A percentile compares a stretch with the other conserved stretches of the same genome.
These are phyloP conservation scores for Articulospora tetracladia DNA, from an alignment of 495 filamentous ascomycete genomes.

Conservation along the genomic window DNA sequence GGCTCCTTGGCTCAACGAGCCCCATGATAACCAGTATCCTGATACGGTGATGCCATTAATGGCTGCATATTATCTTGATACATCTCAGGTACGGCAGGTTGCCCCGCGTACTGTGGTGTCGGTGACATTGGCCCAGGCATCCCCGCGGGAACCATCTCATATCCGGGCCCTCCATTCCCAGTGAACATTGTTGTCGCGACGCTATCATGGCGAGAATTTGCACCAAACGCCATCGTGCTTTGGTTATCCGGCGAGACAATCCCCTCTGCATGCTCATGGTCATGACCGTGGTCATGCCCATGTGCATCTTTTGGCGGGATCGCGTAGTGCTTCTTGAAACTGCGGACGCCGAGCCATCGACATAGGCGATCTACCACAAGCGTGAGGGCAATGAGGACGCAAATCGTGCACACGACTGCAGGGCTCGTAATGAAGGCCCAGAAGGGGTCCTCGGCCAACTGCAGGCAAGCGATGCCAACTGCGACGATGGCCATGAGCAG, in stretches of 20 bases:
- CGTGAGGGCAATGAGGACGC: neutral
- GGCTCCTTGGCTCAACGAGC: too few relatives aligned
- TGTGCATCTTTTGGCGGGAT: constrained; percentile 21
- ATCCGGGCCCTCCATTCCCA: neutral
- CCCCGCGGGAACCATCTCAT: neutral
- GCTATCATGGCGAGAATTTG: neutral
- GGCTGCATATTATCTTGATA: neutral
- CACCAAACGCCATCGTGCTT: neutral
- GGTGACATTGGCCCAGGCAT: neutral
- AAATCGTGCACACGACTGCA: neutral
- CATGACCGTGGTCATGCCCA: constrained; percentile 20
- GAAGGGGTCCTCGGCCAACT: neutral
- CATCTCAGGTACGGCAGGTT: neutral
- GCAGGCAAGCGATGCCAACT: neutral
- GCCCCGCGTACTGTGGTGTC: neutral
- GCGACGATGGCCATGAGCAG: neutral
- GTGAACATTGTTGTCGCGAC: neutral
- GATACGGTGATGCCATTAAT: too few relatives aligned
- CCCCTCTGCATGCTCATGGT: neutral
- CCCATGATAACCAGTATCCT: too few relatives aligned
- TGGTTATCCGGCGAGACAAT: neutral
- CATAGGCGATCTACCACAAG: neutral
- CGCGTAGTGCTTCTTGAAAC: neutral
- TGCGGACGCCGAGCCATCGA: neutral
- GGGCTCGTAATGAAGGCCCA: neutral